Evolutionary conservation across 768 basidiomycete species (phyloP), one percentile per base, ranked within the genome.

Genomic region (Termitomyces sp.): DNA sequence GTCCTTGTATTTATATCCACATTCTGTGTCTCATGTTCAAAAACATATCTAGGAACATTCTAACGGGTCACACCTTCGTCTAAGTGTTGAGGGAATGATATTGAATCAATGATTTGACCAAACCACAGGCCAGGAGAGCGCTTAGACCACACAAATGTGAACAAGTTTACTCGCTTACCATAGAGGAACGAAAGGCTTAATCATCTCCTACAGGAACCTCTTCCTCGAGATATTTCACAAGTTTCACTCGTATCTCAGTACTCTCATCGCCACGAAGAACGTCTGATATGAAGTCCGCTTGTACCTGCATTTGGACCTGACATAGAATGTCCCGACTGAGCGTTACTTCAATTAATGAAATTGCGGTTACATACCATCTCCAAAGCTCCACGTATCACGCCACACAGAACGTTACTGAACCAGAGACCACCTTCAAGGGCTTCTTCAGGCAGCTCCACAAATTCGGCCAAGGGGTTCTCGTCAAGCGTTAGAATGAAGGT

Each of bases 351-450:
- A 45, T 32, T 16, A n/a, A 55, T 49, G 19, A 37, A 43, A 27
- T n/a, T 42, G 40, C 16, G 27, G 47, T 47, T 21, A 71, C 80
- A 59, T 65, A 97, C 97, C 97, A 99, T 98, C 75, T 99, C 97
- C 50, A 99, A 70, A 35, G 94, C 84, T 3, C 97, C 97, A 52
- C 95, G 77, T 48, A 98, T 71, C 8, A 98, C 96, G 5, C 97
- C 97, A 65, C 94, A 96, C 1, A 97, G 75, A 42, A 98, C 88
- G 71, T 98, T 98, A 71, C 91, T 94, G 70, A 94, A 98, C 92
- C 94, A 97, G 35, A 99, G 72, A 1, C 94, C 95, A 17, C 93
- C 93, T 66, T 96, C 91, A 27, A 95, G 75, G 2, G 83, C 94
- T 62, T 97, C 94, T 51, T 94, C 90, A 0, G 97, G 96, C 21